Evolutionary conservation across 768 basidiomycete genomes (phyloP), one percentile per base, ranked within the genome.

Genomic region (Russula compacta): DNA sequence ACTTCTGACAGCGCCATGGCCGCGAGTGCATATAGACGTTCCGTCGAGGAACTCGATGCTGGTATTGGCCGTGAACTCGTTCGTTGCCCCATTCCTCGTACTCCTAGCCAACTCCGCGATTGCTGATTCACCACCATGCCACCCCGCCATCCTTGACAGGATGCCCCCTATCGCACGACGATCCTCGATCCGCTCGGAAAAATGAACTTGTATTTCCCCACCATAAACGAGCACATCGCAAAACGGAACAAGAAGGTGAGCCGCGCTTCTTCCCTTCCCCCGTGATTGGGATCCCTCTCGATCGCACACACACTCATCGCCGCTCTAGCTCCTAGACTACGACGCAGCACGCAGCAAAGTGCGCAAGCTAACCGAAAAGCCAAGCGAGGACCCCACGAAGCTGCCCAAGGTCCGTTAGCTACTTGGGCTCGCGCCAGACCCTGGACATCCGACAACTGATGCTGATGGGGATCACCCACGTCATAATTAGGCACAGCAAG

Each of bases 191-290:
- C 97, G 2, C 77, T 98, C 4, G 94, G 95, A 2, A 97, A 95
- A 77, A 92, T 99, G 85, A 92, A 91, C 70, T 87, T 90, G 0
- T 97, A 97, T 73, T 95, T 92, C 75, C 92, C 93, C 3, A 76
- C 91, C 36, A 85, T 98, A 72, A 97, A 97, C 70, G 92, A 95
- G 60, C 91, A 95, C 59, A 92, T 99, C 64, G 62, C 82, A 55
- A 99, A 99, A 75, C 83, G 97, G 56, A 90, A 95, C 75, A 95
- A 99, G 79, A 99, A 98, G 83, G 95, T 92, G 44, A 57, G 59
- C 46, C n/a, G 63, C 50, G 10, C 44, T 7, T 38, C 42, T 48
- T 33, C 58, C 21, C 32, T 48, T 33, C 58, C 21, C 32, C 49
- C 50, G 36, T 53, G 46, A 36, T 38, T 48, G 49, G 29, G 35